Evolutionary conservation across 2,329 filamentous ascomycete genomes (phyloP), one percentile per base, ranked within the genome.

Genomic region (Drechslera avenae): DNA sequence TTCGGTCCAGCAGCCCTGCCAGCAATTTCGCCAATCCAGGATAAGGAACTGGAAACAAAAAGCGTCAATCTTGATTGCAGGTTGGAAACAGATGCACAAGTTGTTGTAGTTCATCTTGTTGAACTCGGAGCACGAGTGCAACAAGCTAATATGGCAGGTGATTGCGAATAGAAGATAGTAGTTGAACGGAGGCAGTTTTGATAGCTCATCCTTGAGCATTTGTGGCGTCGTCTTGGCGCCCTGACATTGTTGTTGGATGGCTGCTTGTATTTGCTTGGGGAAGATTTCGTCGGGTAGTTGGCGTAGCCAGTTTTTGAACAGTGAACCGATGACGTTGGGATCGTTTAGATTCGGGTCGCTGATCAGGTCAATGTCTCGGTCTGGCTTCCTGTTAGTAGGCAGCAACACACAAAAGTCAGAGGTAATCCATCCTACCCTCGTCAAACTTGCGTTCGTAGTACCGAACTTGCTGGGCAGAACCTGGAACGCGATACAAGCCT

Each of bases 51-150:
- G 91, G 81, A 97, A 97, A 72, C 91, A 95, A 72, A 93, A 95
- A 1, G 87, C 87, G 67, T 97, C 93, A 52, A 97, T 94, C 76
- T 93, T 96, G 84, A 97, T 91, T 74, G 91, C 96, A 3, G 93
- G 93, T 74, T 96, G 91, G 75, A 97, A 97, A 77, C 93, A 97
- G 63, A 97, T 96, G 76, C 91, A 96, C 18, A 97, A 79, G 60
- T 97, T 97, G 68, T 90, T 86, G 71, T 93, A 96, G 70, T 96
- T 91, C 93, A 97, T 97, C 78, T 96, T 96, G 82, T 97, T 97
- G 79, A 93, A 92, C 59, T 95, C 90, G 18, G 91, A 89, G 73
- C 96, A 93, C 1, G 90, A 91, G 62, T 96, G 86, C 8, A 97
- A 82, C 19, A 97, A 83, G 64, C 91, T 96, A 40, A 97, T 86